These are phyloP conservation scores for Nicotiana benthamiana DNA, from an alignment of 257 asterid species.

Conservation along the genomic window DNA sequence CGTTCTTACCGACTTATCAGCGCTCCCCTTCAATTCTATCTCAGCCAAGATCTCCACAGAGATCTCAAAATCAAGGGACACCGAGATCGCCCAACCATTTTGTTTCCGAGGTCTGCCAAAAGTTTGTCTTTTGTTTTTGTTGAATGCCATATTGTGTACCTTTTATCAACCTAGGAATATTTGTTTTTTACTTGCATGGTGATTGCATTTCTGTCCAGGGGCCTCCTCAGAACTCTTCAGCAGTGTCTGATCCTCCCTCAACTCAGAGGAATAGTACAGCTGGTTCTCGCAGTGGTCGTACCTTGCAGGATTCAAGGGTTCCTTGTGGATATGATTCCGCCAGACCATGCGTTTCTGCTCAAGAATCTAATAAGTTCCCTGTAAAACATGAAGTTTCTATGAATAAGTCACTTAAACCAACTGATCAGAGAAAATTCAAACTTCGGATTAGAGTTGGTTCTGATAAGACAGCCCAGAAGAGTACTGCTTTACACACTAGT, in stretches of 20 bases:
- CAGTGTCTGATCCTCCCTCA: slow-evolving; percentile 25
- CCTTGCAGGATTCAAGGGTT: slow-evolving; percentile 27
- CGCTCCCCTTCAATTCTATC: slow-evolving; percentile 64
- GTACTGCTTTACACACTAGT: slow-evolving; percentile 56
- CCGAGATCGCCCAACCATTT: slow-evolving; percentile 36
- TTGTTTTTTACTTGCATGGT: slow-evolving; percentile 22
- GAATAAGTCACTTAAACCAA: slow-evolving; percentile 29
- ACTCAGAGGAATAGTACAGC: slow-evolving; percentile 30
- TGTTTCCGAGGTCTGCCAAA: slow-evolving; percentile 42
- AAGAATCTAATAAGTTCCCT: slow-evolving; percentile 36
- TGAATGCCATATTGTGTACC: slow-evolving; percentile 6
- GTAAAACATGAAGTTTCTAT: slow-evolving; percentile 33
- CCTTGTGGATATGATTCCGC: slow-evolving; percentile 29
- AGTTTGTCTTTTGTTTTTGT: slow-evolving; percentile 16
- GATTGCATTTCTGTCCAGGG: slow-evolving; percentile 44
- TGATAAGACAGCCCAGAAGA: slow-evolving; percentile 44
- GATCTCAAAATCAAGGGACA: slow-evolving; percentile 40
- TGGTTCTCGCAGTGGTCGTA: slow-evolving; percentile 21
- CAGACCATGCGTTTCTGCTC: slow-evolving; percentile 26
- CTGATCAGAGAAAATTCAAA: slow-evolving; percentile 48
- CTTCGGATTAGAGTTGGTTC: slow-evolving; percentile 73
- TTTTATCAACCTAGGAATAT: slow-evolving; percentile 2
- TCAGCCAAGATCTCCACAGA: slow-evolving; percentile 55
- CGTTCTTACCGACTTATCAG: slow-evolving; percentile 67
- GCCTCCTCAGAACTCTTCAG: slow-evolving; percentile 26